Evolutionary conservation across 1,139 yeast species (phyloP), one percentile per base, ranked within the genome.

Genomic region (Pneumocystis canis): DNA sequence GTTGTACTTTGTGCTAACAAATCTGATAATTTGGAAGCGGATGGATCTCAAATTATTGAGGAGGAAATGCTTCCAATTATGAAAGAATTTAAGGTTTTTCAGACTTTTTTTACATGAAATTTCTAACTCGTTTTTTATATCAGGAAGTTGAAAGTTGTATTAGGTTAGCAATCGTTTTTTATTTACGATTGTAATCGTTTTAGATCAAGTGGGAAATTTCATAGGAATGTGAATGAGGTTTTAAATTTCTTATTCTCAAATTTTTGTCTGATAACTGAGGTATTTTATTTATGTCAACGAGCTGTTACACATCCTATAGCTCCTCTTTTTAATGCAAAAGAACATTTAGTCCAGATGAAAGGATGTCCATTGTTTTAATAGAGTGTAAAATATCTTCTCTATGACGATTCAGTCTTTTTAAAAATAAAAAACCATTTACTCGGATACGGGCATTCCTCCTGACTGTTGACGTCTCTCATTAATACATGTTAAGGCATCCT

Each of bases 301-400:
- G 90, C 97, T 0, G 88, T 90, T 0, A 85, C 92, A 0, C 90
- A 87, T 71, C 98, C 98, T 0, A 80, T 92, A n/a, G 84, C 97
- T 0, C 98, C 98, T 0, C 73, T 92, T 30, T 92, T 85, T 70
- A 97, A 92, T 72, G 84, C 96, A n/a, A 89, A 89, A 69, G 90
- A 86, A 66, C 92, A 94, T 74, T 78, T 65, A 80, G 74, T 1
- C 83, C 83, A 18, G 79, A 75, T 16, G 82, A 82, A 14, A 81
- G 71, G 14, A 71, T 73, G 16, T 69, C 68, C 18, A 80, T 71
- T 64, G 78, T 71, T 60, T 71, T 70, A 7, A 85, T 76, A 0
- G 87, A 77, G 33, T 77, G 75, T 60, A 76, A 76, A 3, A 84
- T 73, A 67, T 84, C 89, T 3, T 72, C 73, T 20, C 60, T 56